These are phyloP conservation scores for Globisporangium apiculatum DNA, from an alignment of 352 stramenopile genomes.

Conservation along the genomic window DNA sequence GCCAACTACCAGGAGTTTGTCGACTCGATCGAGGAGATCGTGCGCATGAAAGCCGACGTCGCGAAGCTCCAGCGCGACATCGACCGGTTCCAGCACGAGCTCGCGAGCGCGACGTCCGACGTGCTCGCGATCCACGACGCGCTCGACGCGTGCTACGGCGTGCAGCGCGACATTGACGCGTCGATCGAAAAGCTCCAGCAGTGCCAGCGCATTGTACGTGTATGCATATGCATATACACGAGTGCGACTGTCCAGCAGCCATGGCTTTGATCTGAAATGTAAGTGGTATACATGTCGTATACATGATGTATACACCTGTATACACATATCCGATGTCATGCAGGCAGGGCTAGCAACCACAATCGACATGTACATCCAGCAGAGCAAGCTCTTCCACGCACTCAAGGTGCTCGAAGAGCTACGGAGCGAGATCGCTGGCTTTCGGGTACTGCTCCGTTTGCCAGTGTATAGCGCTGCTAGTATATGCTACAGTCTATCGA, in stretches of 20 bases:
- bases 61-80: constrained; percentile 64
- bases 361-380: constrained; percentile 59
- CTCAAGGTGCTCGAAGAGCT: constrained; percentile 71
- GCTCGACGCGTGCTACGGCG: constrained; percentile 42
- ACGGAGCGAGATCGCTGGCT: constrained; percentile 54
- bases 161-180: constrained; percentile 66
- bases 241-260: not conserved
- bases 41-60: constrained; percentile 73
- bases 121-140: constrained; percentile 54
- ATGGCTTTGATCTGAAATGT: too few relatives aligned
- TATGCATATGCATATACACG: not conserved
- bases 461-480: not conserved
- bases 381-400: constrained; percentile 70
- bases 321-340: not conserved
- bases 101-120: constrained; percentile 34
- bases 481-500: not conserved
- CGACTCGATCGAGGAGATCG: constrained; percentile 78
- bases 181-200: constrained; percentile 78
- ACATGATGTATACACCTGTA: not conserved
- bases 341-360: constrained; percentile 58
- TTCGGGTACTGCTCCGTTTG: constrained; percentile 28
- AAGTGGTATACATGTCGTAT: too few relatives aligned
- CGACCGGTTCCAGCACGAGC: constrained; percentile 53
- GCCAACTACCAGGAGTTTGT: constrained; percentile 78
- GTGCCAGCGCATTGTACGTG: constrained; percentile 64